Evolutionary conservation across 495 filamentous ascomycete species (phyloP).

Genomic region (Penicillium paxilli): DNA sequence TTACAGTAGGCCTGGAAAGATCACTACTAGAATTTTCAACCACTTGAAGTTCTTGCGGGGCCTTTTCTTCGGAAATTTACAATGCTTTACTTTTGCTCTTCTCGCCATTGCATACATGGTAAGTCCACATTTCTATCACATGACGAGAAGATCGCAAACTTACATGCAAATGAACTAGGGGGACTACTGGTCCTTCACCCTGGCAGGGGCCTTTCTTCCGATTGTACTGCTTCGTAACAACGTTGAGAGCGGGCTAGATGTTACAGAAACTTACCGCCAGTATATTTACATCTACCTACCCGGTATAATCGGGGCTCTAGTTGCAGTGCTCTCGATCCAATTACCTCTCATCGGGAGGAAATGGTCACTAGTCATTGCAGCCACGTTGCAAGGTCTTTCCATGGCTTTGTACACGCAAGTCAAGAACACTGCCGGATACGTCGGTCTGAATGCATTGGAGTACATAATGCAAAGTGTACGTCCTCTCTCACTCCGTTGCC

Average conservation of each 20-base stretch:
- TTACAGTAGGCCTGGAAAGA: background rate
- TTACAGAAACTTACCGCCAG: constrained; percentile 36
- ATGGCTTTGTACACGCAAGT: constrained; percentile 20
- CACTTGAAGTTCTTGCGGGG: background rate
- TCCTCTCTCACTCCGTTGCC: too few species aligned
- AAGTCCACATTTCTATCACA: background rate
- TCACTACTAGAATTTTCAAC: background rate
- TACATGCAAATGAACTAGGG: constrained; percentile 1
- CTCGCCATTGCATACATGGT: constrained; percentile 17
- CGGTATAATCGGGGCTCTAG: constrained; percentile 39
- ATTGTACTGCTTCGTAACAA: constrained; percentile 39
- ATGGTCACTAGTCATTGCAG: constrained; percentile 27
- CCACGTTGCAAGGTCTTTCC: constrained; percentile 9
- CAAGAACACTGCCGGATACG: constrained; percentile 11
- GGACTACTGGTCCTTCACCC: constrained; percentile 20
- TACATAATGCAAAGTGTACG: constrained; percentile 16
- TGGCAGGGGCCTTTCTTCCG: constrained; percentile 38
- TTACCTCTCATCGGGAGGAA: constrained; percentile 37
- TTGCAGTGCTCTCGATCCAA: constrained; percentile 34
- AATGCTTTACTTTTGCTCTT: constrained; percentile 8
- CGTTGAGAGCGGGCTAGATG: constrained; percentile 14
- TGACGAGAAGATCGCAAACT: background rate
- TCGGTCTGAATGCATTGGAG: constrained; percentile 12
- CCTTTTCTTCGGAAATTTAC: constrained; percentile 3
- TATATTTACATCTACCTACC: constrained; percentile 48